A percentile compares a stretch with the other conserved stretches of the same genome.
Evolutionary conservation across 2,329 filamentous ascomycete species (phyloP).

Genomic region (Cercospora sp.): DNA sequence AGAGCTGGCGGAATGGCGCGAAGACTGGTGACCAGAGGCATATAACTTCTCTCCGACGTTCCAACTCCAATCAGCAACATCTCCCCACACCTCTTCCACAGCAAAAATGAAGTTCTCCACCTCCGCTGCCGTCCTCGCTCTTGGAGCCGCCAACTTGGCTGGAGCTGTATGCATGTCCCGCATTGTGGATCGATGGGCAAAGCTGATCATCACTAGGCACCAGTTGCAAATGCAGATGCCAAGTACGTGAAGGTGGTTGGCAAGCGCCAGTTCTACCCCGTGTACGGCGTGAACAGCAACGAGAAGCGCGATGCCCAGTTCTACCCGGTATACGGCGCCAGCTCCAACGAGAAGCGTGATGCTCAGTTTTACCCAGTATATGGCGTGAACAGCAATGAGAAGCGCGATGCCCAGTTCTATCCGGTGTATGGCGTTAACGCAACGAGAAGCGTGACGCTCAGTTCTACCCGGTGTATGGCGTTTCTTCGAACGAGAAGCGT

Average conservation of each 20-base stretch:
- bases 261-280: constrained; percentile 14
- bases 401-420: not conserved
- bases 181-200: not conserved
- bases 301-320: constrained; percentile 11
- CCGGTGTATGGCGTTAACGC: not conserved
- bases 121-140: not conserved
- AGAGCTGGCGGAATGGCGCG: not conserved
- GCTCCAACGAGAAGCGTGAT: not conserved
- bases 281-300: not conserved
- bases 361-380: not conserved
- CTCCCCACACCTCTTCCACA: not conserved
- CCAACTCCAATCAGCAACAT: not conserved
- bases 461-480: constrained; percentile 3
- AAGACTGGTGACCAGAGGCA: not conserved
- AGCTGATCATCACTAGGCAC: constrained; percentile 7
- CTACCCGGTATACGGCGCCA: not conserved
- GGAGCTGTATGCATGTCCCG: not conserved
- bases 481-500: not conserved
- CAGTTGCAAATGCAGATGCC: constrained; percentile 6
- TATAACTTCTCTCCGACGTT: not conserved
- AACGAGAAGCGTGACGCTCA: constrained; percentile 4
- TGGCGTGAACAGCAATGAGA: not conserved
- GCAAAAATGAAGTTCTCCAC: constrained; percentile 9
- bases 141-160: constrained; percentile 4
- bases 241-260: constrained; percentile 12